A percentile compares a stretch with the other conserved stretches of the same genome.
Evolutionary conservation across 176 grass and related monocot genomes (phyloP).

Genomic region (Cocos nucifera): DNA sequence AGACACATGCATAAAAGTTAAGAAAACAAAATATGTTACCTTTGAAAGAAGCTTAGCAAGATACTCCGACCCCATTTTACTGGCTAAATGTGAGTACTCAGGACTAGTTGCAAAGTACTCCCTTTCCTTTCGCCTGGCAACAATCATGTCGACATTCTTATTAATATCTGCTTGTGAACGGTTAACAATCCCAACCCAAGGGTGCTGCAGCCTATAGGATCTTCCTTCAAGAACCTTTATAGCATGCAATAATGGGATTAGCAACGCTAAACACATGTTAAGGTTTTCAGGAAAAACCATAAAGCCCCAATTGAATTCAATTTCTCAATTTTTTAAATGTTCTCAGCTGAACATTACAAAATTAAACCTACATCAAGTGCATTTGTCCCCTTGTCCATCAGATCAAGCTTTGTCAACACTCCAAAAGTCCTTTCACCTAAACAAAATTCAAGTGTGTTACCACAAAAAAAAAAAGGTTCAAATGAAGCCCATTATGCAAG

Average conservation of each 20-base stretch:
- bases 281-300: no score
- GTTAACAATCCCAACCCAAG: conserved; percentile 91
- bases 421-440: conserved; percentile 81
- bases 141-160: conserved; percentile 72
- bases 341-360: not conserved
- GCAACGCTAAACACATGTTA: not conserved
- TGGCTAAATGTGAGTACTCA: conserved; percentile 75
- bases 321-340: no score
- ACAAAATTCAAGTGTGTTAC: conserved; percentile 19
- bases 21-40: conserved; percentile 26
- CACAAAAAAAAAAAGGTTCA: not conserved
- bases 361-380: conserved; percentile 54
- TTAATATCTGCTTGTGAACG: conserved; percentile 92
- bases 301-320: no score
- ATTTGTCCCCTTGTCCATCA: conserved; percentile 88
- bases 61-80: conserved; percentile 93
- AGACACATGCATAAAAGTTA: not conserved
- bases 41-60: conserved; percentile 79
- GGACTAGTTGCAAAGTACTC: conserved; percentile 74
- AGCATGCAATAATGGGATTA: conserved; percentile 1
- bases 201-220: conserved; percentile 66
- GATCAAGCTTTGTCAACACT: conserved; percentile 80
- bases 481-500: conserved; percentile 8
- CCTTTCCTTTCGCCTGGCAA: conserved; percentile 67
- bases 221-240: conserved; percentile 79